Conservation (phyloP, 1,284 basidiomycete species). For the Porodaedalea pini region DNA sequence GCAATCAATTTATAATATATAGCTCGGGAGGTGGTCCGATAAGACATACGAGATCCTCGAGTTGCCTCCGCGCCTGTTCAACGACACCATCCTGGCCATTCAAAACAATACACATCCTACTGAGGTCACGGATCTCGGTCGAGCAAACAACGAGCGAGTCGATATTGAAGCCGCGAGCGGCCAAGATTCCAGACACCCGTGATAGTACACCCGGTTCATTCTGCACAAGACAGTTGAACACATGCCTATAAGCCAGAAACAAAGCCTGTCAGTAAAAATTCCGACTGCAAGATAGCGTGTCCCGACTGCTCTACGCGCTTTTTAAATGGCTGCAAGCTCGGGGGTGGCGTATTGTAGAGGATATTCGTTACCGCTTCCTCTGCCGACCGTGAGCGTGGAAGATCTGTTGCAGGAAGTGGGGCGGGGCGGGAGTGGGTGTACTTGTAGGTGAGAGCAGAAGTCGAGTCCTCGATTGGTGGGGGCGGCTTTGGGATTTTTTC, state of each 20-base stretch:
- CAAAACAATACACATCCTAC: slow-evolving; percentile 97
- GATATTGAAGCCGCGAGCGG: slow-evolving; percentile 97
- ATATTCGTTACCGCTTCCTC: slow-evolving; percentile 96
- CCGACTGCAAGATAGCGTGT: no score
- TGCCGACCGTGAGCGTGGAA: slow-evolving; percentile 73
- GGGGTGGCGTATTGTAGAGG: slow-evolving; percentile 93
- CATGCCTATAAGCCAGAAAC: slow-evolving; percentile 56
- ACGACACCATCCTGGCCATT: slow-evolving; percentile 97
- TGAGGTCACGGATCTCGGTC: slow-evolving; percentile 95
- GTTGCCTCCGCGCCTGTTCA: slow-evolving; percentile 91
- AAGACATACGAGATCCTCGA: slow-evolving; percentile 83
- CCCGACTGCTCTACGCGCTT: slow-evolving; percentile 51
- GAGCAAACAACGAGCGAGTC: slow-evolving; percentile 98
- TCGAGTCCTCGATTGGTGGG: slow-evolving; percentile 81
- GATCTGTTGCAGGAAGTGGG: slow-evolving; percentile 73
- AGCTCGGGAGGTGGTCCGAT: neutral
- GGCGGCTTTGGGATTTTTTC: slow-evolving; percentile 46
- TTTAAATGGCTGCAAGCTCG: slow-evolving; percentile 91
- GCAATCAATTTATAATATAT: slow-evolving; percentile 9
- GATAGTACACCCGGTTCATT: slow-evolving; percentile 99
- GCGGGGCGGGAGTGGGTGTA: slow-evolving; percentile 67
- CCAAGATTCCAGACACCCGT: slow-evolving; percentile 95
- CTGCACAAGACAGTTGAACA: slow-evolving; percentile 97
- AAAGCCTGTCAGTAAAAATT: slow-evolving; percentile 4
- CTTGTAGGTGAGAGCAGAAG: slow-evolving; percentile 95